These are phyloP conservation scores for Hura crepitans DNA, from an alignment of 441 rosid genomes.

Conservation along the genomic window DNA sequence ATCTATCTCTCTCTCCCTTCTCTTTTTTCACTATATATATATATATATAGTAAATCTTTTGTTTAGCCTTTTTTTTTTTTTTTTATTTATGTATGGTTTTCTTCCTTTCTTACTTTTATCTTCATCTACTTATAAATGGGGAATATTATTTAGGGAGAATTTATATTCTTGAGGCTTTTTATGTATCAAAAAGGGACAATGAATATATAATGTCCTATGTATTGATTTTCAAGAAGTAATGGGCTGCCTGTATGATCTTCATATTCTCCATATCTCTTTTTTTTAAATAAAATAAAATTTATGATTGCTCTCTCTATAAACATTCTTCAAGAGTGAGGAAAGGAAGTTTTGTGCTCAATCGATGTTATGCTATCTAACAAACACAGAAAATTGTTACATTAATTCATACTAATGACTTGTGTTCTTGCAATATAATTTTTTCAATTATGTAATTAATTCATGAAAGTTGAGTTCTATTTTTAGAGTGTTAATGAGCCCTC, in stretches of 20 bases:
- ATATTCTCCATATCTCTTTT: background rate
- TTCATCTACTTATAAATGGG: background rate
- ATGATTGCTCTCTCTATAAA: background rate
- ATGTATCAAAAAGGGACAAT: background rate
- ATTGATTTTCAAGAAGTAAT: background rate
- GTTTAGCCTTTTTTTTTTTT: conserved; percentile 6
- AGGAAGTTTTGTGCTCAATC: conserved; percentile 2
- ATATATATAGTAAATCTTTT: conserved; percentile 32
- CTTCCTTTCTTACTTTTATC: background rate
- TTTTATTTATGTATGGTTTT: background rate
- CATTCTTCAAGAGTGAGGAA: background rate
- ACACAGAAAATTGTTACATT: background rate
- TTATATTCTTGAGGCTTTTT: background rate
- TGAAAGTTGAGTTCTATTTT: conserved; percentile 7
- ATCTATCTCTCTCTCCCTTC: no score
- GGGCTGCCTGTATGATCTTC: background rate
- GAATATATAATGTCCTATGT: background rate
- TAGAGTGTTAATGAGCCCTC: background rate
- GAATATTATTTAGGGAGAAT: conserved; percentile 1
- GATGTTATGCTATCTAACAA: background rate
- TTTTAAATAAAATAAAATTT: background rate
- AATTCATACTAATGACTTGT: conserved; percentile 1
- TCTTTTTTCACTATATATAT: conserved; percentile 28
- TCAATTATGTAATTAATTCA: background rate
- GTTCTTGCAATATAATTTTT: background rate